Base-by-base conservation (phyloP, 345 rosid genomes). In the Corchorus capsularis region DNA sequence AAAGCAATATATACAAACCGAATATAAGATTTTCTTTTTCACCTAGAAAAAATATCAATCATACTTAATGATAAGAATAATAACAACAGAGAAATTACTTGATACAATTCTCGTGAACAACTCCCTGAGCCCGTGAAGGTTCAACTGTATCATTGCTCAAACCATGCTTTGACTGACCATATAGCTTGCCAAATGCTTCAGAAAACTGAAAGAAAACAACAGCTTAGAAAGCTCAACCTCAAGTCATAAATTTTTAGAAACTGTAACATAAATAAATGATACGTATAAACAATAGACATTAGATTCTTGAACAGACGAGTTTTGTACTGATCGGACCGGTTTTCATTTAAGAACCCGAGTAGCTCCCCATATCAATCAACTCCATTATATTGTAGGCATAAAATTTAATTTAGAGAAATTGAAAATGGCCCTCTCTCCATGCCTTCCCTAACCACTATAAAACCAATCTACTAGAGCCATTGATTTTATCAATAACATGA, bases 131-230 rank as follows among this genome's bases (percentile, higher is more conserved):
- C 82, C 85, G 86, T 57, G 93, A 86, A 78, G 89, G 75, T 56
- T 91, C 94, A 9, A 72, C 79, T 9, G 85, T 81, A 39, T 96
- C 97, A 72, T 87, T 89, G 85, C 83, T 84, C 64, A 74, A 79
- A 72, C 94, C 89, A 69, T 81, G 73, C 89, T 88, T 93, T 14
- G 98, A 86, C 75, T 90, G 99, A 77, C 97, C 92, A 57, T 96
- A 96, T 45, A 96, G 85, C 80, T 96, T 96, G 73, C 97, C 94
- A 86, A 96, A 92, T 75, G 99, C 98, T 84, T 88, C 99, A 17
- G 97, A 91, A 69, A 96, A 87, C 99, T 93, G 85, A 71, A 69
- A 80, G 71, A 35, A 12, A 54, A 49, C 15, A 4, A 64, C 37
- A 27, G 63, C 4, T 11, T 27, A 50, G 49, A 47, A 72, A 71